Base-by-base conservation (phyloP, 108 stramenopile genomes). In the Cyclotella kingstonii region DNA sequence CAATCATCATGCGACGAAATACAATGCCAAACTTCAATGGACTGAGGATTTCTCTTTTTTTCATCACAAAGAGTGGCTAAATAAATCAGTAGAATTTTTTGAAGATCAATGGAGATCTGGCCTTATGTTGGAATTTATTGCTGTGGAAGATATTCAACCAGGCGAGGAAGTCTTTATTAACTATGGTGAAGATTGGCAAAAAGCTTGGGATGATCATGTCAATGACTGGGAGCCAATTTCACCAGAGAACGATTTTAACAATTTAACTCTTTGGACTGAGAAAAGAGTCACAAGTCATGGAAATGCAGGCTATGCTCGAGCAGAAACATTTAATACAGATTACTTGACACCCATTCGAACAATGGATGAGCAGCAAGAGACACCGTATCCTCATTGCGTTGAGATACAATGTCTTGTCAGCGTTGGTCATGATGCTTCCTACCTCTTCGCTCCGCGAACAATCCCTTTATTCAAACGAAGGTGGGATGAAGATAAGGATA, bases 101-200 rank as follows among this genome's bases (percentile, higher is more conserved):
- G 72, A 68, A 17, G 45, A 71, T 19, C 63, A 70, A 28, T 64
- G 75, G 45, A 79, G 60, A 15, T 56, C 81, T 59, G 84, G 84
- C 12, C 80, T 84, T 3, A 69, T 81, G 57, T 67, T 79, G 25
- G 78, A 84, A 30, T 74, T 63, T 30, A 63, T 84, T 28, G 83
- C 83, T 5, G 45, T 73, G 28, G 48, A 66, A 40, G 81, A 84
- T 53, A 87, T 87, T 40, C 54, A 76, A 21, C 59, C 60, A n/a
- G 84, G 76, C 3, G 87, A 89, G 58, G 87, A 89, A 65, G 68
- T 89, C 19, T 76, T 85, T 34, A 77, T 89, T 28, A 44, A 84
- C 41, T 70, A 79, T 19, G 84, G 82, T 2, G 54, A 56, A 11
- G 78, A 68, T 50, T 89, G 87, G 87, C 76, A 82, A 51, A 22